Evolutionary conservation across 352 stramenopile species (phyloP), one percentile per base, ranked within the genome.

Genomic region (Phytophthora pinifolia): DNA sequence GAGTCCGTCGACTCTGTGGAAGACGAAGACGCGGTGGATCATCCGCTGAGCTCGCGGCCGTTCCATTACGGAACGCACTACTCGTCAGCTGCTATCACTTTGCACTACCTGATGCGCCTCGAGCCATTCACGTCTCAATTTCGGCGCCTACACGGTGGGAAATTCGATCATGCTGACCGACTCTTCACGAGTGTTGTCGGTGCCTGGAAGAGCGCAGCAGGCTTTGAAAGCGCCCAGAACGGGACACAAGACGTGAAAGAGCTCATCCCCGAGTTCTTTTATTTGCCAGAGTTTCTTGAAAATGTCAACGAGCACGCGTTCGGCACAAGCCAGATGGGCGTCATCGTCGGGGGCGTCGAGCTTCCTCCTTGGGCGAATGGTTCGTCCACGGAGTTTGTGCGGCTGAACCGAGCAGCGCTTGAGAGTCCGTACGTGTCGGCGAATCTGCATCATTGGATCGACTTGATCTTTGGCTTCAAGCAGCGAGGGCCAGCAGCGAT

Each of bases 191-290:
- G 89, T 45, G 78, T 99, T 38, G 66, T 80, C 13, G 74, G 87
- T 33, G 96, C 96, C 12, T 99, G 95, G 89, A 89, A 98, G 17
- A 88, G 75, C 12, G 77, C 79, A 7, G 78, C 81, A 0, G 79
- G 81, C 0, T 57, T 80, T 31, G 74, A 91, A 49, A 79, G 55
- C 15, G 78, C 74, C 32, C 77, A 89, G 47, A 91, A 85, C 39
- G 77, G 73, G 15, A 95, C 96, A 1, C 92, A 95, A 36, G 97
- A 99, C 68, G 96, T 99, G 12, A 99, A 99, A 73, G 98, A 99
- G 65, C 71, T 99, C 9, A 99, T 92, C 13, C 97, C 98, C 9
- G 98, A 99, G 75, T 99, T 97, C 66, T 99, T 98, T 65, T 97
- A 95, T 35, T 83, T 98, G 25, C 86, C 94, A 20, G 78, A 90